These are phyloP conservation scores for Cryptococcus amylolentus DNA, from an alignment of 1,284 basidiomycete genomes.

Conservation along the genomic window DNA sequence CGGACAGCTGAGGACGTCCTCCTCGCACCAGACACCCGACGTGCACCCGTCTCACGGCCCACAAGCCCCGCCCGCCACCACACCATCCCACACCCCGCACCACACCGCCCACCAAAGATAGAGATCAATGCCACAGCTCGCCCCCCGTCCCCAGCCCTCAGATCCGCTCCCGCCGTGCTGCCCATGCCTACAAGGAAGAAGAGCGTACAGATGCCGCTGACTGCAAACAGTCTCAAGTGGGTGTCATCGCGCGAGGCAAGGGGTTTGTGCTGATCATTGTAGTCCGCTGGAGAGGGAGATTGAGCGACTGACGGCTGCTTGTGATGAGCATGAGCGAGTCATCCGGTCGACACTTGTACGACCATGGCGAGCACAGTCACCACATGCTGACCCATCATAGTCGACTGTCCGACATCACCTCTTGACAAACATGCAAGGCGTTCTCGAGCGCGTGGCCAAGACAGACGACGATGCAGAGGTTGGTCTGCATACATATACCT, in stretches of 20 bases:
- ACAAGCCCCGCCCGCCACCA: constrained; percentile 7
- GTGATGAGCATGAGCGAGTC: constrained; percentile 39
- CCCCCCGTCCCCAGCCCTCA: background rate
- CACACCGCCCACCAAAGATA: background rate
- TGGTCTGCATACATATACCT: background rate
- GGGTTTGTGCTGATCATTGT: constrained; percentile 1
- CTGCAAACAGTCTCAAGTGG: constrained; percentile 13
- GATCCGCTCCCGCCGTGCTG: constrained; percentile 3
- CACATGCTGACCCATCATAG: constrained; percentile 8
- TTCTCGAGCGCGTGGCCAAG: constrained; percentile 24
- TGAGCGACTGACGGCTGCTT: constrained; percentile 27
- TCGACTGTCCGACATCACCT: constrained; percentile 41
- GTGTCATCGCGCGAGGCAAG: background rate
- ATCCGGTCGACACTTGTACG: constrained; percentile 37
- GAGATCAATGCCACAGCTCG: background rate
- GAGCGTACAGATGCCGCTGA: constrained; percentile 7
- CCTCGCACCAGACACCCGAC: background rate
- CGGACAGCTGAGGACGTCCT: too few species aligned
- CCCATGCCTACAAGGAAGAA: constrained; percentile 5
- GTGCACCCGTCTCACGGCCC: constrained; percentile 7
- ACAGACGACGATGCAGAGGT: constrained; percentile 39
- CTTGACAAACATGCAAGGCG: constrained; percentile 29
- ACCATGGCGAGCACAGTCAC: background rate
- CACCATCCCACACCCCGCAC: background rate
- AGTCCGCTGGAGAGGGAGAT: constrained; percentile 39